Base-by-base conservation (phyloP, 2,329 filamentous ascomycete species). In the Aquanectria penicillioides region DNA sequence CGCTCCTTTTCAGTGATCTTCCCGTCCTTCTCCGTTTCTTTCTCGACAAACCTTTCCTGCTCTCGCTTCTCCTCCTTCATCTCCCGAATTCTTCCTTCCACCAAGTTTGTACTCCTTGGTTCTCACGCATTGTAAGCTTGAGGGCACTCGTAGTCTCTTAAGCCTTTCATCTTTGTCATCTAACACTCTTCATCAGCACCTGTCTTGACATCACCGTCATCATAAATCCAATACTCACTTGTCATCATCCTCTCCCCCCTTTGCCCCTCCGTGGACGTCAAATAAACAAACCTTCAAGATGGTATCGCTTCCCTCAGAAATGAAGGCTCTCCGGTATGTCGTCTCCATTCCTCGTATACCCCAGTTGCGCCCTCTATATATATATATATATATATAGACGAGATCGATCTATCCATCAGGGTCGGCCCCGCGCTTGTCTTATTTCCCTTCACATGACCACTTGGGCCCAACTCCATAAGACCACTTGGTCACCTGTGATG, bases 321-420 rank as follows among this genome's bases (percentile, higher is more conserved):
- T 85, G 83, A 88, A 88, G 76, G 86, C 86, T 75, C 82, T 88
- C 74, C 79, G 81, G 85, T 86, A 76, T 67, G 80, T 74, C n/a
- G n/a, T n/a, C n/a, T n/a, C n/a, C n/a, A n/a, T n/a, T n/a, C n/a
- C n/a, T n/a, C n/a, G n/a, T n/a, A n/a, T n/a, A n/a, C n/a, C n/a
- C n/a, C 11, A 13, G 34, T 17, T 22, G 33, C 22, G 20, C 9
- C 11, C n/a, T 26, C 22, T 28, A 25, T 29, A 18, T 3, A 31
- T 44, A 31, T 10, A 18, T 28, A 20, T 20, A 17, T 50, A 52
- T 59, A 52, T 67, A 63, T 52, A 64, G 49, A 26, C 28, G 5
- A n/a, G 20, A 25, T 26, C 26, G 6, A 13, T 26, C 22, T 52
- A 33, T 29, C 66, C 64, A 70, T 69, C 69, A 69, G 38, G 65